A percentile compares a stretch with the other conserved stretches of the same genome.
phyloP scores from a whole-genome alignment of 805 yeast species.

The Maudiozyma pseudohumilis region DNA sequence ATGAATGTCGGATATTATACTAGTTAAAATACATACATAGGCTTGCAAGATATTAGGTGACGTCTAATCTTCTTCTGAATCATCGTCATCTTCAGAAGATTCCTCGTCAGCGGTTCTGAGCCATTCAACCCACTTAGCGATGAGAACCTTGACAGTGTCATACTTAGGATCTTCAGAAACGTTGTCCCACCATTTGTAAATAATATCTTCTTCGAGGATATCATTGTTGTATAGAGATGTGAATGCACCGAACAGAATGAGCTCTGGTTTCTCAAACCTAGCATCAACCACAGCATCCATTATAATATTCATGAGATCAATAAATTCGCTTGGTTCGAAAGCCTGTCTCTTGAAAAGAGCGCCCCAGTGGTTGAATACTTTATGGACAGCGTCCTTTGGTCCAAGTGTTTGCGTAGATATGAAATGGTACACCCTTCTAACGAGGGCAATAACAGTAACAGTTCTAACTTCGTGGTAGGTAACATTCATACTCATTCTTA shows the following conservation, averaged over 20 bases:
- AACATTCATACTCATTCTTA: slow-evolving; percentile 96
- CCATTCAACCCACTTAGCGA: slow-evolving; percentile 79
- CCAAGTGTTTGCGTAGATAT: slow-evolving; percentile 68
- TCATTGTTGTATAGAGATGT: slow-evolving; percentile 71
- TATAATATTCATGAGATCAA: slow-evolving; percentile 50
- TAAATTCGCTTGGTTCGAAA: slow-evolving; percentile 67
- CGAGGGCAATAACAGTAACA: slow-evolving; percentile 67
- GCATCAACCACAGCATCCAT: slow-evolving; percentile 28
- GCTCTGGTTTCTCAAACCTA: slow-evolving; percentile 28
- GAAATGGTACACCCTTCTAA: slow-evolving; percentile 60
- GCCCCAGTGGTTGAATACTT: slow-evolving; percentile 76
- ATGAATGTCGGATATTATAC: no score
- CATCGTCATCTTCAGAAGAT: slow-evolving; percentile 42
- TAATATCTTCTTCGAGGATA: slow-evolving; percentile 69
- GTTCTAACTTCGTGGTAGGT: slow-evolving; percentile 84
- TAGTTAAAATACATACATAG: no score
- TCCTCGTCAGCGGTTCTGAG: slow-evolving; percentile 68
- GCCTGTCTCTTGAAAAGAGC: slow-evolving; percentile 75
- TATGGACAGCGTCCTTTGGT: slow-evolving; percentile 63
- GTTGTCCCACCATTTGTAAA: slow-evolving; percentile 71
- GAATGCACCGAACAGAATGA: slow-evolving; percentile 33
- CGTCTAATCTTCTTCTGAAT: slow-evolving; percentile 24
- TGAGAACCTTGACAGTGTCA: slow-evolving; percentile 43
- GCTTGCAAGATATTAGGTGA: no score
- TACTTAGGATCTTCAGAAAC: slow-evolving; percentile 33